phyloP scores from a whole-genome alignment of 2,329 filamentous ascomycete genomes.

The Pestalotiopsis sp. region DNA sequence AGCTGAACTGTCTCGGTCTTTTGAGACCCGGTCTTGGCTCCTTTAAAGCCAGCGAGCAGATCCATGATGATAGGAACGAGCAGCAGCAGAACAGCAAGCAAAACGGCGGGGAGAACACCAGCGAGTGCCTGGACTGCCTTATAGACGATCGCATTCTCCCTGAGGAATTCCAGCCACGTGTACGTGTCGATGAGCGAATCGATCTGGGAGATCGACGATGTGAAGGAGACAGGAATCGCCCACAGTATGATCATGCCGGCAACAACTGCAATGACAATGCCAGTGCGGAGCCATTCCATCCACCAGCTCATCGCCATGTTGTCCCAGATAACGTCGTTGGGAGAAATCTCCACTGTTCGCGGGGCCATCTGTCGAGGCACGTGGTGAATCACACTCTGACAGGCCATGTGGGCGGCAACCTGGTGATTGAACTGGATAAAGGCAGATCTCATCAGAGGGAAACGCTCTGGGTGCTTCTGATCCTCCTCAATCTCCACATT shows the following conservation, averaged over 20 bases:
- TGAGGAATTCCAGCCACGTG: constrained; percentile 72
- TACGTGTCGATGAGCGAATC: constrained; percentile 67
- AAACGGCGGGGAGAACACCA: constrained; percentile 80
- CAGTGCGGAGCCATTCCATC: constrained; percentile 78
- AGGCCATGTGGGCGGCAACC: constrained; percentile 97
- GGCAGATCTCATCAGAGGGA: constrained; percentile 91
- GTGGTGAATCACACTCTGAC: constrained; percentile 88
- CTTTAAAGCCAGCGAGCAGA: constrained; percentile 72
- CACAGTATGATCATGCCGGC: constrained; percentile 81
- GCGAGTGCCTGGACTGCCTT: constrained; percentile 68
- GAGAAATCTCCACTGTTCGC: constrained; percentile 89
- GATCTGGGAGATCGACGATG: constrained; percentile 79
- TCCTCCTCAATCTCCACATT: constrained; percentile 93
- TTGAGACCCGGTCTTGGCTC: constrained; percentile 80
- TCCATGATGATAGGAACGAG: constrained; percentile 80
- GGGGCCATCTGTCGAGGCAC: constrained; percentile 92
- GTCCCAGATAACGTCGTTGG: constrained; percentile 91
- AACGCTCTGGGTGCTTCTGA: constrained; percentile 82
- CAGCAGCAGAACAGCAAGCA: constrained; percentile 78
- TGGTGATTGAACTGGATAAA: constrained; percentile 99
- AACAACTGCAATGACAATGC: constrained; percentile 66
- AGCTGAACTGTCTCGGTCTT: constrained; percentile 82
- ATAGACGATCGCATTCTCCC: constrained; percentile 58
- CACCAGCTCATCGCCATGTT: constrained; percentile 98
- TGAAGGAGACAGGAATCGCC: constrained; percentile 89